phyloP scores from a whole-genome alignment of 2,329 filamentous ascomycete genomes.

The Ceratocystis albifundus region DNA sequence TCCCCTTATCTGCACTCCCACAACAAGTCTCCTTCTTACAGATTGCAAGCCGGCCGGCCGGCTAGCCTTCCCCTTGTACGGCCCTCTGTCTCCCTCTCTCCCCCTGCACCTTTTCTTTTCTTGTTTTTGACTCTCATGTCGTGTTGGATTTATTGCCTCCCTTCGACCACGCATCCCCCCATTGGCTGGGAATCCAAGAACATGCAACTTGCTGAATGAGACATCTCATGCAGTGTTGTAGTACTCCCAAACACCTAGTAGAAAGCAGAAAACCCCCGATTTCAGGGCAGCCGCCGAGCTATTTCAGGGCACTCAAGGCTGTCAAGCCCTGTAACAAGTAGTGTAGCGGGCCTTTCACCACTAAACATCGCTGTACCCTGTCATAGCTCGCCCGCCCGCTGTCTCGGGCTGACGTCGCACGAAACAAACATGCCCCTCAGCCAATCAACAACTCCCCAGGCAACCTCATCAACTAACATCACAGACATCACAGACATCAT shows the following conservation, averaged over 20 bases:
- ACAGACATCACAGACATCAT: background rate
- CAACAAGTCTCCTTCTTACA: background rate
- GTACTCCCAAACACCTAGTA: too few species aligned
- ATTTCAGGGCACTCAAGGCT: too few species aligned
- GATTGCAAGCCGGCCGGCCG: background rate
- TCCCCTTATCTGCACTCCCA: background rate
- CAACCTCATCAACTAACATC: background rate
- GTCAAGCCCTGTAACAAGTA: too few species aligned
- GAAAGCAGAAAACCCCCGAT: too few species aligned
- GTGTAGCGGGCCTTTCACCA: background rate
- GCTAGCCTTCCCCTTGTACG: background rate
- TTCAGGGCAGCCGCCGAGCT: too few species aligned
- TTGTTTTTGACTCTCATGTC: background rate
- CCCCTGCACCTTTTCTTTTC: background rate
- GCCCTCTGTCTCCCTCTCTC: background rate
- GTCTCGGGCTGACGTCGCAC: conserved; percentile 1
- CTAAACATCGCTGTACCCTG: background rate
- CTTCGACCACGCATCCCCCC: background rate
- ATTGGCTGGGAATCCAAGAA: too few species aligned
- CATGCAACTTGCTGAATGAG: too few species aligned
- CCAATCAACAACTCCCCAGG: background rate
- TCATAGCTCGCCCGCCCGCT: background rate
- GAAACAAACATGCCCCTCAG: background rate
- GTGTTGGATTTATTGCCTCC: background rate
- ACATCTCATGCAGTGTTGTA: too few species aligned